Percentiles rank a stretch among this genome's conserved stretches.
phyloP scores from a whole-genome alignment of 2,329 filamentous ascomycete genomes.

The Sclerotinia sclerotiorum region DNA sequence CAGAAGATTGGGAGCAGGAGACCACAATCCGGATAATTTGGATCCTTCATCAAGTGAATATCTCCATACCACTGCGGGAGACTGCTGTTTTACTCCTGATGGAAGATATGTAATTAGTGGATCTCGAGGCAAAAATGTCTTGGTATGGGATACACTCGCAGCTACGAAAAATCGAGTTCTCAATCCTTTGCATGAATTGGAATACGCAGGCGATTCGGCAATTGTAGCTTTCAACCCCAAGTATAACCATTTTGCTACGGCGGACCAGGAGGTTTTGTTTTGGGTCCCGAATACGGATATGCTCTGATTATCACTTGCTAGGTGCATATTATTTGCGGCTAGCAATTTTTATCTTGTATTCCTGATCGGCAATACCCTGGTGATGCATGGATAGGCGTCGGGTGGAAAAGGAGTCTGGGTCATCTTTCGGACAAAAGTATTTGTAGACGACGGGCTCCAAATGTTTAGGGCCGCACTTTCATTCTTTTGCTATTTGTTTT shows the following conservation, averaged over 20 bases:
- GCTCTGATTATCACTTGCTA: background rate
- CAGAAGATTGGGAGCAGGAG: conserved; percentile 54
- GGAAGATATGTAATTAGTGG: conserved; percentile 86
- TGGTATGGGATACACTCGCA: conserved; percentile 81
- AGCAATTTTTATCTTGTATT: conserved; percentile 3
- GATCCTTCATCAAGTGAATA: conserved; percentile 38
- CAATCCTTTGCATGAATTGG: conserved; percentile 62
- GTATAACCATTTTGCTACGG: conserved; percentile 88
- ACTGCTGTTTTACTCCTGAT: conserved; percentile 87
- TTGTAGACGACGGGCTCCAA: background rate
- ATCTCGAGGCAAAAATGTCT: conserved; percentile 64
- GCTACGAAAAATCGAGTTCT: conserved; percentile 57
- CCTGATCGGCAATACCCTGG: conserved; percentile 21
- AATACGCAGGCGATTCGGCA: conserved; percentile 67
- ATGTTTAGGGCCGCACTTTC: background rate
- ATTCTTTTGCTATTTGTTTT: background rate
- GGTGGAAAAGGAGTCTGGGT: conserved; percentile 1
- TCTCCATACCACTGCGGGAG: conserved; percentile 61
- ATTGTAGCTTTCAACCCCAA: conserved; percentile 86
- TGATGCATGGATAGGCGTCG: conserved; percentile 23
- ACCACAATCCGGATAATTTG: conserved; percentile 41
- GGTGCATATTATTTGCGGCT: background rate
- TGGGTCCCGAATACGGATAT: conserved; percentile 67
- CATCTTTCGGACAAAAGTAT: background rate
- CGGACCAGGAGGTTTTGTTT: conserved; percentile 79